A percentile compares a stretch with the other conserved stretches of the same genome.
Conservation (phyloP, 352 stramenopile genomes). For the Phytophthora megakarya region DNA sequence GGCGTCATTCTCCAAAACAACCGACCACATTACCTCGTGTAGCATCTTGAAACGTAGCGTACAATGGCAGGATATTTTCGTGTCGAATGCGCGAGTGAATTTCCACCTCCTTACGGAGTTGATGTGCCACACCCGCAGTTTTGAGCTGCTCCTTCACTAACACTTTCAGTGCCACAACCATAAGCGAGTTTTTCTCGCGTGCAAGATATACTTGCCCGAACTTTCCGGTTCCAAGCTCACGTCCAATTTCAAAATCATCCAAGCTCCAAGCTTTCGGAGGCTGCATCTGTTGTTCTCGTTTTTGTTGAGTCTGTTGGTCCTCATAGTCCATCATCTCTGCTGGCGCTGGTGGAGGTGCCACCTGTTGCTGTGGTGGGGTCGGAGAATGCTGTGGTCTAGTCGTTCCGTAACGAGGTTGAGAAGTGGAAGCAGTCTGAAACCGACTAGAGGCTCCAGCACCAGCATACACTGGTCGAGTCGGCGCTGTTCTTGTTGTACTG, state of each 20-base stretch:
- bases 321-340: constrained; percentile 38
- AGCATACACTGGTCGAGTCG: constrained; percentile 5
- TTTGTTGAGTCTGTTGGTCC: constrained; percentile 27
- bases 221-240: constrained; percentile 83
- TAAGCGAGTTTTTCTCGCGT: constrained; percentile 79
- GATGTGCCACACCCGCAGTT: constrained; percentile 65
- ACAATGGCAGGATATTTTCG: constrained; percentile 86
- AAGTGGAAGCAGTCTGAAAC: constrained; percentile 17
- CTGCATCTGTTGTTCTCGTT: constrained; percentile 31
- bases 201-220: constrained; percentile 91
- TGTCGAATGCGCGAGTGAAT: constrained; percentile 91
- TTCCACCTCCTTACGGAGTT: constrained; percentile 90
- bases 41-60: constrained; percentile 84
- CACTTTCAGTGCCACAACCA: constrained; percentile 89
- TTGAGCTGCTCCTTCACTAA: constrained; percentile 89
- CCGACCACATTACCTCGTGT: constrained; percentile 43
- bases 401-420: constrained; percentile 23
- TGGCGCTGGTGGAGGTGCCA: constrained; percentile 28
- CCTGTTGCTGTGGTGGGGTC: constrained; percentile 13
- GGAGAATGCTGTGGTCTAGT: constrained; percentile 17
- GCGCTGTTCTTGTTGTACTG: constrained; percentile 10
- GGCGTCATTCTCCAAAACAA: constrained; percentile 1
- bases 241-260: constrained; percentile 87
- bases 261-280: constrained; percentile 76
- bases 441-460: constrained; percentile 17